Base-by-base conservation (phyloP, 306 rosid species). In the Cucumis cinereus region DNA sequence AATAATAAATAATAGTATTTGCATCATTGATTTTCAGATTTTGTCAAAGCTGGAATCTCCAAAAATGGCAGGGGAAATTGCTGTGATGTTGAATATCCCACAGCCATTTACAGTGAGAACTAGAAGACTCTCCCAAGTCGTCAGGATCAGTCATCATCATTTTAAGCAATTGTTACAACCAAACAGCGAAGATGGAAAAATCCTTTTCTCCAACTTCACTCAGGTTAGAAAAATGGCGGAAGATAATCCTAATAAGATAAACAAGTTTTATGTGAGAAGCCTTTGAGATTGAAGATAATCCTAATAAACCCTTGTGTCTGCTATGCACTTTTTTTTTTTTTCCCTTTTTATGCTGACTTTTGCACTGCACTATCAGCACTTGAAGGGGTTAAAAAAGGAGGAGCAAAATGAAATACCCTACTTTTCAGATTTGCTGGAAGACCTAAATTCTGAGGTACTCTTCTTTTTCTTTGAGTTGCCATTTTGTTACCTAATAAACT, bases 81-180 rank as follows among this genome's bases (percentile, higher is more conserved):
- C 89, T 4, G 90, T 89, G 64, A 82, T 91, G 84, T 84, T 93
- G 73, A 91, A 93, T 80, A 79, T 79, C 77, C 96, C 96, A 56
- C 98, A 89, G 82, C 91, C 97, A 38, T 91, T 87, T 85, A 89
- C 98, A 10, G 89, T 91, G 84, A 88, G 97, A 85, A 87, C 92
- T 50, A 93, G 77, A 79, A 90, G 84, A 79, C 90, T 91, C 58
- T 89, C 93, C 66, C 92, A 87, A 86, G 91, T 91, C 79, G 80
- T 91, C 72, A 88, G 80, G 77, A 83, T 90, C 78, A 83, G 87
- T 79, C 97, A 93, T 77, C 84, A 80, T 33, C 86, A 85, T 80
- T 93, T 91, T 88, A 88, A 87, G 91, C 91, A 91, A 77, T 80
- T 93, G 81, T 74, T 88, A n/a, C 93, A 90, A 64, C 86, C 90